Evolutionary conservation across 306 rosid genomes (phyloP).

Genomic region (Sicyos baderoa): DNA sequence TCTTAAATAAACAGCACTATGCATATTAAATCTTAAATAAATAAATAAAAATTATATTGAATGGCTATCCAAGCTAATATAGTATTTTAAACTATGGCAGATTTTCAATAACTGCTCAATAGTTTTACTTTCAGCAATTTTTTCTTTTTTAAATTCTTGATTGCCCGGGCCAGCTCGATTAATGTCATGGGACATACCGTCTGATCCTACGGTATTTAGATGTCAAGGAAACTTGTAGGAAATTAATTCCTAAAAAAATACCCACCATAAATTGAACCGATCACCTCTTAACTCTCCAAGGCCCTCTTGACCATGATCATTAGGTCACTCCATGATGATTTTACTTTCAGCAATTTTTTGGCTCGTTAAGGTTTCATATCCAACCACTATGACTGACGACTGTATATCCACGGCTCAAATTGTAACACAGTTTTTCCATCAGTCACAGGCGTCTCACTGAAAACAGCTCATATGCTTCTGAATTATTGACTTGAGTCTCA

Average conservation of each 20-base stretch:
- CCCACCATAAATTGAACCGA: too few species aligned
- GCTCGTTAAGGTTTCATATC: slow-evolving; percentile 2
- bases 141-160: too few species aligned
- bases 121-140: background rate
- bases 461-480: background rate
- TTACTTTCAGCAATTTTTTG: background rate
- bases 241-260: too few species aligned
- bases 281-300: too few species aligned
- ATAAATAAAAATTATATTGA: background rate
- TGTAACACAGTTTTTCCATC: background rate
- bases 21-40: background rate
- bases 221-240: too few species aligned
- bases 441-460: background rate
- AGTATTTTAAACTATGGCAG: too few species aligned
- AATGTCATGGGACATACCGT: too few species aligned
- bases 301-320: too few species aligned
- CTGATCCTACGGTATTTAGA: too few species aligned
- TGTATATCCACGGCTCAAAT: background rate
- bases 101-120: background rate
- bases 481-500: background rate
- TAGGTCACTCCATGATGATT: too few species aligned
- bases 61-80: background rate
- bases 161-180: too few species aligned
- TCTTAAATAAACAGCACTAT: background rate
- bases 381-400: background rate